Base-by-base conservation (phyloP, 768 basidiomycete genomes). In the Podaxis sp. region DNA sequence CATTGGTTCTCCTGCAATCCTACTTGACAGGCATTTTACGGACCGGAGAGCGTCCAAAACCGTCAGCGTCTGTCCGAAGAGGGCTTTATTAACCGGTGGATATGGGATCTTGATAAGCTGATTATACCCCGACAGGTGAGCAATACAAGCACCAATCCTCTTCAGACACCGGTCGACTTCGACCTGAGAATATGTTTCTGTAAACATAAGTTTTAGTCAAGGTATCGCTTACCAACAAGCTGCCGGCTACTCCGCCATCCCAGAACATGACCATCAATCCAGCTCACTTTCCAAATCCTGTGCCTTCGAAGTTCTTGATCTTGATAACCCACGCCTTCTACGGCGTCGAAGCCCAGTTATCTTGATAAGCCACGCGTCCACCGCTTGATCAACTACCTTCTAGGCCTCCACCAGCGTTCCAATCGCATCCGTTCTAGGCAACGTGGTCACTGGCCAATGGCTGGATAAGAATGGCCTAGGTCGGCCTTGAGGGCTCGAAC, bases 211-310 rank as follows among this genome's bases (percentile, higher is more conserved):
- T 49, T 4, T 11, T 15, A 33, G 33, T 6, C 57, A 40, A 24
- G 11, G 12, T 25, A 2, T 25, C n/a, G 37, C 58, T 49, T 57
- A 33, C 27, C 41, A 49, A 49, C 41, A 36, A 49, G 25, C 13
- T 19, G n/a, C 15, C 13, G 15, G 33, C n/a, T 24, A 13, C 22
- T 50, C 37, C 46, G 38, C 36, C 33, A 24, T 22, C 50, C 49
- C 15, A 36, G 22, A 38, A 50, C 8, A 6, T 37, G 5, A 19
- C 6, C 36, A 47, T 33, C 55, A 62, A 24, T 51, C 54, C 61
- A 56, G 61, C 38, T 62, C 61, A 56, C 54, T 56, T 56, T 62
- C 61, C 54, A 47, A 33, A 56, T 62, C 12, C 46, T 47, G 43
- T 47, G 12, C 55, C n/a, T 61, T 53, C 29, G 36, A 19, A 6